A percentile compares a stretch with the other conserved stretches of the same genome.
phyloP scores from a whole-genome alignment of 805 yeast species.

The Cyberlindnera sargentensis region DNA sequence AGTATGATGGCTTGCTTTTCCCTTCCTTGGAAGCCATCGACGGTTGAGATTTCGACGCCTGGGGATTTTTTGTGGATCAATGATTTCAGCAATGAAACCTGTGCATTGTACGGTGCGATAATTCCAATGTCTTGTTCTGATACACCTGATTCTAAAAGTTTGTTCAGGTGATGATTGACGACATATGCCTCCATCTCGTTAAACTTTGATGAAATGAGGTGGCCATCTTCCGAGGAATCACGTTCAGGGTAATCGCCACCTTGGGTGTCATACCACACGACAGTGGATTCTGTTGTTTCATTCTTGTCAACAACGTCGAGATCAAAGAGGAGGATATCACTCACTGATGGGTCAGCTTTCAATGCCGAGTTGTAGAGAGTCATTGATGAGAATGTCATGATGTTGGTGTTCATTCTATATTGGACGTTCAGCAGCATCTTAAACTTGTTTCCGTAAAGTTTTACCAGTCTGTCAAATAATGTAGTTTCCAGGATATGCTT shows the following conservation, averaged over 20 bases:
- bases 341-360: slow-evolving; percentile 55
- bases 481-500: slow-evolving; percentile 52
- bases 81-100: slow-evolving; percentile 48
- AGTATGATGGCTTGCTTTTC: slow-evolving; percentile 85
- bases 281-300: slow-evolving; percentile 49
- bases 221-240: slow-evolving; percentile 28
- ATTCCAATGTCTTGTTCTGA: slow-evolving; percentile 60
- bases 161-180: slow-evolving; percentile 48
- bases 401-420: slow-evolving; percentile 76
- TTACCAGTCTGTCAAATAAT: slow-evolving; percentile 71
- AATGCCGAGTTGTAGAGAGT: slow-evolving; percentile 58
- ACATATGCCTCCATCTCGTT: slow-evolving; percentile 72
- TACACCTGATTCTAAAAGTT: slow-evolving; percentile 48
- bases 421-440: slow-evolving; percentile 64
- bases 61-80: slow-evolving; percentile 20
- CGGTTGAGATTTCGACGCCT: slow-evolving; percentile 72
- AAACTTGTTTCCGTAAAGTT: slow-evolving; percentile 37
- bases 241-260: slow-evolving; percentile 78
- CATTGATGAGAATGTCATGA: slow-evolving; percentile 73
- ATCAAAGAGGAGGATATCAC: slow-evolving; percentile 44
- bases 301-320: slow-evolving; percentile 40
- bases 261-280: slow-evolving; percentile 89
- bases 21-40: slow-evolving; percentile 96
- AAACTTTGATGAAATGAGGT: slow-evolving; percentile 47
- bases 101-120: slow-evolving; percentile 88